Percentiles rank a stretch among this genome's conserved stretches.
Conservation (phyloP, 2,329 filamentous ascomycete genomes). For the Aspergillus vadensis region DNA sequence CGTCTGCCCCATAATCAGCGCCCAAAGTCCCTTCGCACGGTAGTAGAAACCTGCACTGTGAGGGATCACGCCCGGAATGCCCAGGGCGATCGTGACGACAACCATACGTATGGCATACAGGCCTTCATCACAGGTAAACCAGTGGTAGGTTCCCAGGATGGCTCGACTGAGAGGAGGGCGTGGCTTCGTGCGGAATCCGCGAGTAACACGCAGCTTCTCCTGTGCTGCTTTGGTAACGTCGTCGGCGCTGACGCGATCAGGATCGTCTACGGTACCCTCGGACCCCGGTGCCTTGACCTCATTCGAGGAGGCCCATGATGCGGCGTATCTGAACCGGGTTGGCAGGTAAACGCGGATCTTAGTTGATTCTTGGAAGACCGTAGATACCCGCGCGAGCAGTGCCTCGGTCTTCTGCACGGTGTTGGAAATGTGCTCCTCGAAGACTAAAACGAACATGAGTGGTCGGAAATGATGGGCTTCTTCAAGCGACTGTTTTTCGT, state of each 20-base stretch:
- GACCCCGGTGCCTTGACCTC: slow-evolving; percentile 26
- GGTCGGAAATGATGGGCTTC: slow-evolving; percentile 37
- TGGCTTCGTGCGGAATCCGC: slow-evolving; percentile 30
- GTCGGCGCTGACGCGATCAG: slow-evolving; percentile 24
- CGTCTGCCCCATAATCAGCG: slow-evolving; percentile 55
- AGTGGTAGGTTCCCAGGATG: slow-evolving; percentile 38
- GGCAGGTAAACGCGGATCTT: slow-evolving; percentile 48
- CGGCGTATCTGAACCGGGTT: slow-evolving; percentile 41
- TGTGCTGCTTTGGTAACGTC: slow-evolving; percentile 40
- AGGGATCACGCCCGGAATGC: slow-evolving; percentile 48
- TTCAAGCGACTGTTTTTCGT: slow-evolving; percentile 17
- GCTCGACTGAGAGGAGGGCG: slow-evolving; percentile 33
- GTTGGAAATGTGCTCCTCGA: slow-evolving; percentile 47
- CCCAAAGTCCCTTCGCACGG: slow-evolving; percentile 56
- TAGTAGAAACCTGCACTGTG: slow-evolving; percentile 53
- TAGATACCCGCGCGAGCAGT: slow-evolving; percentile 42
- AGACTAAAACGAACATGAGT: slow-evolving; percentile 50
- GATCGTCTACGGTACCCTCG: slow-evolving; percentile 26
- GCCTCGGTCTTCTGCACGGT: slow-evolving; percentile 11
- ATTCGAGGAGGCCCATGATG: slow-evolving; percentile 42
- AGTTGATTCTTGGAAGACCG: slow-evolving; percentile 41
- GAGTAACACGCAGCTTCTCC: slow-evolving; percentile 41
- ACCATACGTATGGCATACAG: slow-evolving; percentile 54
- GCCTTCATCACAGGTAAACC: slow-evolving; percentile 40
- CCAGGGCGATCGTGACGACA: slow-evolving; percentile 48